Evolutionary conservation across 2,329 filamentous ascomycete species (phyloP).

Genomic region (Cryphonectria nitschkei): DNA sequence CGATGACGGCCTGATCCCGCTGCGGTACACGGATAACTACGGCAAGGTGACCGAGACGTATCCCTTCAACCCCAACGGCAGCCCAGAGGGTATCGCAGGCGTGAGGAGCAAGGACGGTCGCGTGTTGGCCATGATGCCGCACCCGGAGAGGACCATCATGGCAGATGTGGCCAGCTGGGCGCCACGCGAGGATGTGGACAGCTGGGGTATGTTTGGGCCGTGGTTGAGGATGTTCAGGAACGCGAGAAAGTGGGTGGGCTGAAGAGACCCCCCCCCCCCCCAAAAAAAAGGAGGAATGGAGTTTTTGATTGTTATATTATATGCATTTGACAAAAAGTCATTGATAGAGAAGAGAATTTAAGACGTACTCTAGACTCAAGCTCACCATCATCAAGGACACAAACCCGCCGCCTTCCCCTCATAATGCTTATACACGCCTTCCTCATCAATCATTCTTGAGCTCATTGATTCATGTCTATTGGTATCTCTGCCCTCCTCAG

Average conservation of each 20-base stretch:
- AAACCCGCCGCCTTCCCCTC: background rate
- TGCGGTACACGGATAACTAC: slow-evolving; percentile 87
- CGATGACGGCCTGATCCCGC: slow-evolving; percentile 69
- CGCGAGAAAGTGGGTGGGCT: slow-evolving; percentile 84
- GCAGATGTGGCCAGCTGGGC: slow-evolving; percentile 77
- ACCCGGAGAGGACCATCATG: slow-evolving; percentile 88
- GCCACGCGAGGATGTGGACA: slow-evolving; percentile 58
- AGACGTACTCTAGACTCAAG: background rate
- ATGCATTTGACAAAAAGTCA: background rate
- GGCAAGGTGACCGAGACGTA: slow-evolving; percentile 77
- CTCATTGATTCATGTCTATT: background rate
- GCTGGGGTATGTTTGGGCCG: slow-evolving; percentile 82
- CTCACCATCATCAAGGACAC: background rate
- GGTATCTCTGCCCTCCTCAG: background rate
- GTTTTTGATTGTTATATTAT: background rate
- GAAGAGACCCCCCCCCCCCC: slow-evolving; percentile 24
- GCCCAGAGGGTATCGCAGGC: slow-evolving; percentile 78
- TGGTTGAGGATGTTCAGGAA: slow-evolving; percentile 88
- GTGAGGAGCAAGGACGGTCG: slow-evolving; percentile 77
- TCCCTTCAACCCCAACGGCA: slow-evolving; percentile 87
- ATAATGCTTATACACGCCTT: background rate
- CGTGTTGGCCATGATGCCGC: slow-evolving; percentile 89
- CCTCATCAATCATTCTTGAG: background rate
- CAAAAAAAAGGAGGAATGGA: background rate
- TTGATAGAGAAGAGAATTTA: background rate